These are phyloP conservation scores for Brasenia schreberi DNA, from an alignment of 164 flowering plant species.

Conservation along the genomic window DNA sequence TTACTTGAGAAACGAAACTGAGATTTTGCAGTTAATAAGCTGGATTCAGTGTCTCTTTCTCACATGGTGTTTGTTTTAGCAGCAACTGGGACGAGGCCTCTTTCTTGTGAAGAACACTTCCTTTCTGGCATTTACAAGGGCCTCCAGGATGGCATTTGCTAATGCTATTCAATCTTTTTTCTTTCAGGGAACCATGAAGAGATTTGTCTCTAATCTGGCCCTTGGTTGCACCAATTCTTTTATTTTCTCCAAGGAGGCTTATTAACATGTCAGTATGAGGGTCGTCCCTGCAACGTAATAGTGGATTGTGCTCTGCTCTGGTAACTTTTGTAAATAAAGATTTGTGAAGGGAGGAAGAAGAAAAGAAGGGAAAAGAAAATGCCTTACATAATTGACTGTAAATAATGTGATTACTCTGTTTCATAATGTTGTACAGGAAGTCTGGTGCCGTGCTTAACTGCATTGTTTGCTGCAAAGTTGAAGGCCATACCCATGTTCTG, in stretches of 20 bases:
- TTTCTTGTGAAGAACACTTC: no score
- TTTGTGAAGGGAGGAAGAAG: constrained; percentile 3
- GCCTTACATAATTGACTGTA: constrained; percentile 6
- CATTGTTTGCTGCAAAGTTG: not conserved
- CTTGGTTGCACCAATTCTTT: constrained; percentile 41
- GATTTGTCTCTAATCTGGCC: constrained; percentile 1
- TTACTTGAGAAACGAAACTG: no score
- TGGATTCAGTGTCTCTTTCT: not conserved
- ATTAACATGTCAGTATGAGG: constrained; percentile 18
- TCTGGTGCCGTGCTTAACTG: not conserved
- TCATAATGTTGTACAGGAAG: not conserved
- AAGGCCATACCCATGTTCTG: not conserved
- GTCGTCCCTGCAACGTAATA: constrained; percentile 7
- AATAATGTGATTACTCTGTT: constrained; percentile 2
- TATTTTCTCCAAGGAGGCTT: constrained; percentile 17
- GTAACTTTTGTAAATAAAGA: constrained; percentile 14
- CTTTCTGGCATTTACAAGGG: no score
- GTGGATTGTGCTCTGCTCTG: constrained; percentile 5
- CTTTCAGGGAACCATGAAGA: constrained; percentile 4
- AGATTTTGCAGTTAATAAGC: no score
- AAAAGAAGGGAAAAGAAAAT: not conserved
- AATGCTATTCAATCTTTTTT: not conserved
- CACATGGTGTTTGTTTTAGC: not conserved
- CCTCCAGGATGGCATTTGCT: not conserved
- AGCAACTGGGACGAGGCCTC: no score